Evolutionary conservation across 208 protist species (phyloP), one percentile per base, ranked within the genome.

Genomic region (Leishmania martiniquensis): DNA sequence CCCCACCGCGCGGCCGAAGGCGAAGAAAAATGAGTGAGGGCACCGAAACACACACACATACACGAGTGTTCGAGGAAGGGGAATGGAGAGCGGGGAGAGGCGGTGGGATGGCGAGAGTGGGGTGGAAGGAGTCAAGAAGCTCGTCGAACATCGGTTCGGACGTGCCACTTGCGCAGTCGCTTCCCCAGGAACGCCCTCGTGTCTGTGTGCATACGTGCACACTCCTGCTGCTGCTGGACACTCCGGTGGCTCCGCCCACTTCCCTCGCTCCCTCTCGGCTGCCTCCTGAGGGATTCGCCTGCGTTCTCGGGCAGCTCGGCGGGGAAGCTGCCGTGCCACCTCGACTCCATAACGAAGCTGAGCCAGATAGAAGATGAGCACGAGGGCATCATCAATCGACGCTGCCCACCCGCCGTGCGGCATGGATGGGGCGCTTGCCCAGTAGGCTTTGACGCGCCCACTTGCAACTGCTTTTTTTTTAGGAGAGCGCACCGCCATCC

Each of bases 21-120:
- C 75, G 32, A 80, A 71, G 71, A 84, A 84, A 45, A 44, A 49
- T 49, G 22, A 54, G 29, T 55, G 76, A 80, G 12, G 34, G 34
- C n/a, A 20, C 57, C 29, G 6, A 29, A 9, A 25, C 57, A 20
- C 29, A 22, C 20, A 13, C 15, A 37, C n/a, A n/a, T n/a, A n/a
- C n/a, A n/a, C n/a, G n/a, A n/a, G n/a, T n/a, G n/a, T 20, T 63
- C 57, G 22, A 44, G 22, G 47, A 55, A 29, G 25, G 13, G 44
- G 47, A 52, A 37, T 3, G 22, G 49, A 60, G 37, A 17, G 17
- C 6, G 12, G 2, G 44, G 9, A 9, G 12, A 2, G 9, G 44
- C 44, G 25, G 39, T 32, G 37, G 4, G 34, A 25, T 45, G 34
- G 60, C 2, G 4, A n/a, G 34, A 2, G 54, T 66, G 60, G 17